Evolutionary conservation across 345 rosid genomes (phyloP).

Genomic region (Tarenaya hassleriana): DNA sequence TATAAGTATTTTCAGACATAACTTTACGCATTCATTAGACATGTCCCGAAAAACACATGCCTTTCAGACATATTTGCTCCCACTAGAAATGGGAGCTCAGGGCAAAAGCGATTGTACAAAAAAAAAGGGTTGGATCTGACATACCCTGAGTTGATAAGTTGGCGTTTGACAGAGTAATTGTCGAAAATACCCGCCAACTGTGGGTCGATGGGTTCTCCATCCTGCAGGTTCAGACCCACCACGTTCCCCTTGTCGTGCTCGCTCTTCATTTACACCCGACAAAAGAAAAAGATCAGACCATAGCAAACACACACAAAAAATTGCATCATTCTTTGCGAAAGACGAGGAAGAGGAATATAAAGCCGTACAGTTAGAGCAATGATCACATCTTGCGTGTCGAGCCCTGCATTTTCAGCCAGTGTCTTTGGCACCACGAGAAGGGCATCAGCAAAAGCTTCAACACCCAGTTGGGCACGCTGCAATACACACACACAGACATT

Average conservation of each 20-base stretch:
- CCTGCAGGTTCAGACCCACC: conserved; percentile 74
- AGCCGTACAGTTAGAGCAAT: conserved; percentile 65
- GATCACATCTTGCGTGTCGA: conserved; percentile 94
- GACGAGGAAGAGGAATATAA: background rate
- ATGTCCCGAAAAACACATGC: too few relatives aligned
- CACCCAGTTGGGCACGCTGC: conserved; percentile 97
- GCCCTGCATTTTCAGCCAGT: conserved; percentile 94
- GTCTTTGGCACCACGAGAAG: conserved; percentile 96
- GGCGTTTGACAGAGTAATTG: conserved; percentile 96
- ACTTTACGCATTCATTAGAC: too few relatives aligned
- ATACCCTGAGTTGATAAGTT: conserved; percentile 88
- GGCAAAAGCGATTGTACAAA: too few relatives aligned
- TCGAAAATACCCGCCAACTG: conserved; percentile 90
- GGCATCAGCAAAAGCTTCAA: conserved; percentile 97
- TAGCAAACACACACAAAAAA: background rate
- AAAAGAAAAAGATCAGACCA: background rate
- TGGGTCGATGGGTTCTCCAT: conserved; percentile 91
- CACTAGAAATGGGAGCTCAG: too few relatives aligned
- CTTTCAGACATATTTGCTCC: too few relatives aligned
- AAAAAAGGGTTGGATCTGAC: conserved; percentile 8
- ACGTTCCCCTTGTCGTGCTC: conserved; percentile 88
- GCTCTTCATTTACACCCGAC: conserved; percentile 43
- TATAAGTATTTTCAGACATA: too few relatives aligned
- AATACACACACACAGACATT: conserved; percentile 16
- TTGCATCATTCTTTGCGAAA: background rate